Percentiles rank a stretch among this genome's conserved stretches.
Conservation (phyloP, 768 basidiomycete species). For the Phylloporus sp. region DNA sequence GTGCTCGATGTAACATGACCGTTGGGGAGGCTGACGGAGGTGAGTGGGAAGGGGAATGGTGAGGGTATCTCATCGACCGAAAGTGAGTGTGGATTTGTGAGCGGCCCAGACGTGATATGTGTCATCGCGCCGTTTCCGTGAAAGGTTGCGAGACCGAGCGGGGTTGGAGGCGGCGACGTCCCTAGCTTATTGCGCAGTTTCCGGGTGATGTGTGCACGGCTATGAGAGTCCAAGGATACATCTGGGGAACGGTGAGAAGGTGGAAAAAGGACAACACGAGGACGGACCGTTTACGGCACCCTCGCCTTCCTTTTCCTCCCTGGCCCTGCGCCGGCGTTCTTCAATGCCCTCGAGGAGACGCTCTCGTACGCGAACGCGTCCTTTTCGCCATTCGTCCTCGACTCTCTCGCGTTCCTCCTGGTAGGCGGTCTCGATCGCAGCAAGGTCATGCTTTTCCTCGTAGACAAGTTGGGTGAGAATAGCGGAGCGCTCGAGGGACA, state of each 20-base stretch:
- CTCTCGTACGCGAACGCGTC: conserved; percentile 71
- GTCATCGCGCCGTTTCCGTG: conserved; percentile 41
- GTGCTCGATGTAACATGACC: conserved; percentile 32
- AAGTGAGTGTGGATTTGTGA: conserved; percentile 80
- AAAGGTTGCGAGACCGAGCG: conserved; percentile 41
- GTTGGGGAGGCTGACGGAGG: conserved; percentile 44
- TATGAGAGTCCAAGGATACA: conserved; percentile 69
- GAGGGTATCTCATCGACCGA: conserved; percentile 85
- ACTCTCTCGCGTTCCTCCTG: conserved; percentile 76
- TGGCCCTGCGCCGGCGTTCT: conserved; percentile 69
- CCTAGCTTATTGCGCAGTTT: conserved; percentile 80
- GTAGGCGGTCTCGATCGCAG: conserved; percentile 65
- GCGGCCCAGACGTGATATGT: conserved; percentile 64
- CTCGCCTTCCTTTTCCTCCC: conserved; percentile 88
- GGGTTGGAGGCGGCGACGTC: conserved; percentile 75
- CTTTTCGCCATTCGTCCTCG: conserved; percentile 70
- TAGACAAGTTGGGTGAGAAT: conserved; percentile 59
- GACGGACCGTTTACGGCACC: conserved; percentile 65
- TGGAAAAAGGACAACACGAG: conserved; percentile 1
- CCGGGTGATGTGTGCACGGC: conserved; percentile 75
- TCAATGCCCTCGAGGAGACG: conserved; percentile 81
- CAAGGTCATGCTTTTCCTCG: conserved; percentile 67
- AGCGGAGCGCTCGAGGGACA: conserved; percentile 75
- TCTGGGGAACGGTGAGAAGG: conserved; percentile 41
- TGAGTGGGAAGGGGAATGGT: conserved; percentile 75